Percentiles rank a stretch among this genome's conserved stretches.
These are phyloP conservation scores for Corylus avellana DNA, from an alignment of 306 rosid genomes.

Conservation along the genomic window DNA sequence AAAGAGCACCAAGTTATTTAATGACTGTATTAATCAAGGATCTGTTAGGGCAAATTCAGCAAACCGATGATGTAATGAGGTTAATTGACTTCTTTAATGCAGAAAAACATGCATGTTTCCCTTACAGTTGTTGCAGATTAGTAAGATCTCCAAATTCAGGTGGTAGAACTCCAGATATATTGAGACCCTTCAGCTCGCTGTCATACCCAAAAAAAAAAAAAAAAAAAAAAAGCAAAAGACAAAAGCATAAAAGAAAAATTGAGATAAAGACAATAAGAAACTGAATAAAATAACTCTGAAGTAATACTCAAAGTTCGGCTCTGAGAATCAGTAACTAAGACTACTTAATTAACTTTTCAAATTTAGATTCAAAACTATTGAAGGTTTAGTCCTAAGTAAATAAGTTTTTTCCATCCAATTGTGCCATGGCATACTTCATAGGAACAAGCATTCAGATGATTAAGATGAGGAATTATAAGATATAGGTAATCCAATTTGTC, in stretches of 20 bases:
- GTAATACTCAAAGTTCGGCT: background rate
- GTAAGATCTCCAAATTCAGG: conserved; percentile 66
- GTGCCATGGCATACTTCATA: background rate
- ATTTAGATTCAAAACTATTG: background rate
- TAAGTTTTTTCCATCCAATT: background rate
- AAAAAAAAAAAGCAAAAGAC: background rate
- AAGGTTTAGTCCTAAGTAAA: background rate
- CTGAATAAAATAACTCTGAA: background rate
- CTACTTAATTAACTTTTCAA: background rate
- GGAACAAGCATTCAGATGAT: background rate
- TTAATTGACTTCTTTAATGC: background rate
- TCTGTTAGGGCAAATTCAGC: background rate
- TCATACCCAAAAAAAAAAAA: background rate
- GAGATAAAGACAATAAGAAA: background rate
- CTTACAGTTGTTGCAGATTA: conserved; percentile 56
- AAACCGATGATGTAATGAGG: background rate
- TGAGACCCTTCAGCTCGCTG: conserved; percentile 55
- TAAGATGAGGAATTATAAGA: background rate
- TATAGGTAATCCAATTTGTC: background rate
- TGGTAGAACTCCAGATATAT: conserved; percentile 52
- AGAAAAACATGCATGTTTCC: background rate
- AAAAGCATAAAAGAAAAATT: background rate
- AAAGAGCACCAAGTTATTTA: background rate
- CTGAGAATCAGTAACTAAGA: too few relatives aligned
- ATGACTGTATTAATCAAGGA: background rate